A percentile compares a stretch with the other conserved stretches of the same genome.
phyloP scores from a whole-genome alignment of 108 stramenopile species.

The Aureococcus anophagefferens region DNA sequence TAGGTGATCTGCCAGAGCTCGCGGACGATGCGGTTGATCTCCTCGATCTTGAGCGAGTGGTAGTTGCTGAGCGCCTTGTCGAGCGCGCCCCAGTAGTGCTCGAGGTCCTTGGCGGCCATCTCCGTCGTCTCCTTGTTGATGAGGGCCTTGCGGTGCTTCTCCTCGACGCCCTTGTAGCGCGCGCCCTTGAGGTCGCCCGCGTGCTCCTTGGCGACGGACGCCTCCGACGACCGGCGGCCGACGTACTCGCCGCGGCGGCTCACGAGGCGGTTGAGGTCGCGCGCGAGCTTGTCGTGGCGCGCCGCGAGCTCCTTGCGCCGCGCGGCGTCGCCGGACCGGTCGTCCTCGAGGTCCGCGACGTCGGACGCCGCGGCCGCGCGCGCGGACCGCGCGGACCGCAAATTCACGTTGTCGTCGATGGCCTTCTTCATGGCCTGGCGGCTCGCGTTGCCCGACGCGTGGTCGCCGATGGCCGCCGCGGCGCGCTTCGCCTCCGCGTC shows the following conservation, averaged over 20 bases:
- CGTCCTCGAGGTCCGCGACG: too few relatives aligned
- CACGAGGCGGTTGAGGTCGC: slow-evolving; percentile 10
- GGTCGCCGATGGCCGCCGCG: too few relatives aligned
- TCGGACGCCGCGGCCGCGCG: too few relatives aligned
- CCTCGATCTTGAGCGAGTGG: slow-evolving; percentile 87
- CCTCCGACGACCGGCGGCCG: slow-evolving; percentile 26
- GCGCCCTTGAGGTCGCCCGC: neutral
- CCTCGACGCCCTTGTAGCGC: slow-evolving; percentile 42
- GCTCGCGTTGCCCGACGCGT: too few relatives aligned
- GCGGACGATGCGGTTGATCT: slow-evolving; percentile 92
- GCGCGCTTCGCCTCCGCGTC: too few relatives aligned
- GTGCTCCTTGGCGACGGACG: slow-evolving; percentile 24
- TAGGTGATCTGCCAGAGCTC: slow-evolving; percentile 94
- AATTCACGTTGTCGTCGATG: too few relatives aligned
- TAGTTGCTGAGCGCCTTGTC: slow-evolving; percentile 82
- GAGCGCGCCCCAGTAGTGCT: slow-evolving; percentile 76
- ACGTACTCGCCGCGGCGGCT: slow-evolving; percentile 24
- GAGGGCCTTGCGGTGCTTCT: slow-evolving; percentile 58
- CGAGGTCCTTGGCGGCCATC: slow-evolving; percentile 79
- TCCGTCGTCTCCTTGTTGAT: slow-evolving; percentile 81
- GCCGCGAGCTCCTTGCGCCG: too few relatives aligned
- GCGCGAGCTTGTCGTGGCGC: too few relatives aligned
- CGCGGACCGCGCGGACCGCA: too few relatives aligned
- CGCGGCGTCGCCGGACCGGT: too few relatives aligned
- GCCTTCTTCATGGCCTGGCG: too few relatives aligned